Conservation (phyloP, 106 monocot species). For the Allium cepa region DNA sequence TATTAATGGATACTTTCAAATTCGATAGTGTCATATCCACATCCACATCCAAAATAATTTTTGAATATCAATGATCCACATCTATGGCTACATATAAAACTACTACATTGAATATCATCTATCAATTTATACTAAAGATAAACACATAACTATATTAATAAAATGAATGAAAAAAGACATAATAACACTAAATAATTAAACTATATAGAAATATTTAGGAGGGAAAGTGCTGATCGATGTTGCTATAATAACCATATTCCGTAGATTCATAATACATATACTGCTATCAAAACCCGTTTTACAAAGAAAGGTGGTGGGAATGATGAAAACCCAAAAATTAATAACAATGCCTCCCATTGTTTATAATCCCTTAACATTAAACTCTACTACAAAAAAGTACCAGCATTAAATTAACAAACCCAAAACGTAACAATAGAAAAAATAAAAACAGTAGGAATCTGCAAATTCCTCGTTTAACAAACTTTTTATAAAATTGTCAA, state of each 20-base stretch:
- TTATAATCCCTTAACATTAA: not conserved
- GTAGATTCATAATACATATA: conserved; percentile 17
- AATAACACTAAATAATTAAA: no score
- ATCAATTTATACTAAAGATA: no score
- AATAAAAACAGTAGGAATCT: conserved; percentile 6
- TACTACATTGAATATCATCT: no score
- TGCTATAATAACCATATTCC: conserved; percentile 34
- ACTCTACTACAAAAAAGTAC: not conserved
- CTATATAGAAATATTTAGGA: not conserved
- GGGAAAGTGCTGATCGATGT: conserved; percentile 8
- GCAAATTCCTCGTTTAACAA: conserved; percentile 19
- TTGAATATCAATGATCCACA: no score
- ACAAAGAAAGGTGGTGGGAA: conserved; percentile 50
- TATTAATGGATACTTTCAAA: no score
- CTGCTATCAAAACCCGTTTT: conserved; percentile 56
- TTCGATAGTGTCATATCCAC: no score
- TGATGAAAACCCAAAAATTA: conserved; percentile 23
- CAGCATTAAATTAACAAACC: conserved; percentile 16
- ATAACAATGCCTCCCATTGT: conserved; percentile 30
- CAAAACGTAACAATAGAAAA: not conserved
- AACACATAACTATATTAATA: no score
- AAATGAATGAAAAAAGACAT: no score
- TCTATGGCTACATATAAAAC: no score
- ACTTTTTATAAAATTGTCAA: conserved; percentile 28
- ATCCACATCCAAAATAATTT: no score